Evolutionary conservation across 176 grass and related monocot genomes (phyloP), one percentile per base, ranked within the genome.

Genomic region (Oryza brachyantha): DNA sequence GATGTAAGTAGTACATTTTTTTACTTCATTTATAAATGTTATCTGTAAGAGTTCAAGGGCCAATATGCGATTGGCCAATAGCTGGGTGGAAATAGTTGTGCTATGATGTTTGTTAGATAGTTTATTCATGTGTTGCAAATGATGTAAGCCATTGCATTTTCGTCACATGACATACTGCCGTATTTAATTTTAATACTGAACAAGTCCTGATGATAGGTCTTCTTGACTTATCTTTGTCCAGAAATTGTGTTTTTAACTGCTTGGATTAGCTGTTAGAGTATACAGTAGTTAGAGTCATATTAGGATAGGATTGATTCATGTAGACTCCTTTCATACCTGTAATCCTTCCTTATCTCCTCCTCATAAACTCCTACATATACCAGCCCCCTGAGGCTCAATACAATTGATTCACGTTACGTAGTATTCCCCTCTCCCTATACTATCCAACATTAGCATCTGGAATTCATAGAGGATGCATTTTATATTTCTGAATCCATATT

Each of bases 1-100:
- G 61, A 88, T 80, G 86, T 85, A 61, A 76, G 16, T 13, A 29
- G 10, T 24, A 41, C 63, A 10, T 21, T 83, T 42, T 64, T 69
- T 27, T 62, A 62, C 41, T 25, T 16, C 29, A 36, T 2, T n/a
- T 50, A 19, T 50, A 1, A 34, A n/a, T 66, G 19, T 66, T 19
- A 5, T 8, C 39, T 66, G 7, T 3, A 76, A 26, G 29, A 5
- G 54, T 19, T 62, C n/a, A 37, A 72, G 13, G 2, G 2, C 4
- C 25, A 35, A 25, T 45, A 17, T 29, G 11, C 3, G 28, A 62
- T 41, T n/a, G 13, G 3, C 38, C n/a, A 74, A 3, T 27, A 63
- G 21, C 50, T 55, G 21, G 17, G 10, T 32, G 43, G 10, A 50
- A n/a, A 31, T 13, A 46, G 42, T 75, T 39, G 24, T 74, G 3